Conservation (phyloP, 2,329 filamentous ascomycete genomes). For the Aspergillus viridinutans region DNA sequence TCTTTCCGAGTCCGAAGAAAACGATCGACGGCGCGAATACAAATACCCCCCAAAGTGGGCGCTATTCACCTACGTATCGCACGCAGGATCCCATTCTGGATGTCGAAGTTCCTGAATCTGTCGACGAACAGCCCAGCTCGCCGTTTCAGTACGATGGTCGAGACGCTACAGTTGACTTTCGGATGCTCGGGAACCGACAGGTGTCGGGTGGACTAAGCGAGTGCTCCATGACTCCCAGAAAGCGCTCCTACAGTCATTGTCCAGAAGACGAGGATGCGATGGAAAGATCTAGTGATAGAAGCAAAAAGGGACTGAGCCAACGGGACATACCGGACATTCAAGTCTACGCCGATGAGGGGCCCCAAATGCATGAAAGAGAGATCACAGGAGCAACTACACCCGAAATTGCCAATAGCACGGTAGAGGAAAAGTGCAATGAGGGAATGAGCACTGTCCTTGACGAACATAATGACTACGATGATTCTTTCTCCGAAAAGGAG, state of each 20-base stretch:
- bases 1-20: slow-evolving; percentile 25
- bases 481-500: slow-evolving; percentile 19
- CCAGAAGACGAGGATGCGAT: slow-evolving; percentile 12
- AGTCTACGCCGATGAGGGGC: slow-evolving; percentile 26
- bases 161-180: slow-evolving; percentile 32
- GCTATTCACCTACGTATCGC: slow-evolving; percentile 14
- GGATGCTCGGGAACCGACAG: slow-evolving; percentile 16
- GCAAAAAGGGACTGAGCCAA: slow-evolving; percentile 24
- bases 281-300: slow-evolving; percentile 15
- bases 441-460: slow-evolving; percentile 41
- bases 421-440: slow-evolving; percentile 38
- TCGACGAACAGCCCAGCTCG: slow-evolving; percentile 29
- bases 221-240: slow-evolving; percentile 16
- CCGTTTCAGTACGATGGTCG: slow-evolving; percentile 33
- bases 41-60: slow-evolving; percentile 9
- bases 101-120: slow-evolving; percentile 20
- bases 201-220: slow-evolving; percentile 8
- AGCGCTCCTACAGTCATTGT: slow-evolving; percentile 19
- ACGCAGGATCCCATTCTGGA: slow-evolving; percentile 13
- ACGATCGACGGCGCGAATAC: slow-evolving; percentile 12
- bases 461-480: slow-evolving; percentile 16
- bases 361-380: slow-evolving; percentile 17
- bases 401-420: slow-evolving; percentile 32
- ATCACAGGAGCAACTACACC: slow-evolving; percentile 6
- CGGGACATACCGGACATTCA: slow-evolving; percentile 20